Conservation (phyloP, 305 asterid genomes). For the Rubia balearica region DNA sequence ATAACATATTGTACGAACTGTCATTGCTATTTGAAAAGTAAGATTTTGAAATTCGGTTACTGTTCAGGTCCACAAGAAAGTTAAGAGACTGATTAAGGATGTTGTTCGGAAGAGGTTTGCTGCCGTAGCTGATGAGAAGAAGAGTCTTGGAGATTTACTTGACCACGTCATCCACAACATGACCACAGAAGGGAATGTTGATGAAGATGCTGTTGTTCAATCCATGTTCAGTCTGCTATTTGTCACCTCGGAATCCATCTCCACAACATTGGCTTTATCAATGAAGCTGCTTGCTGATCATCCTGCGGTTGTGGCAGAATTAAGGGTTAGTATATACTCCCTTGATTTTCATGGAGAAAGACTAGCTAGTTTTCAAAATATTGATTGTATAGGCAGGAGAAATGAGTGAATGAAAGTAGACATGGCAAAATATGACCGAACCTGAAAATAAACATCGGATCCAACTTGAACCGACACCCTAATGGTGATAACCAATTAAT, state of each 20-base stretch:
- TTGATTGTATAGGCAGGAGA: no score
- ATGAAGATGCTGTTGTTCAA: background rate
- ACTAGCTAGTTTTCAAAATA: no score
- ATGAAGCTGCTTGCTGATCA: background rate
- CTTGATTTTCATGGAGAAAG: no score
- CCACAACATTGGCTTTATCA: background rate
- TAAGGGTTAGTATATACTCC: background rate
- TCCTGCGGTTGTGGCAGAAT: background rate
- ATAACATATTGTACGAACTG: no score
- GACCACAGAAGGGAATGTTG: background rate
- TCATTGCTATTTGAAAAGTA: background rate
- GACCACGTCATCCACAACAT: background rate
- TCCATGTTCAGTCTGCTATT: background rate
- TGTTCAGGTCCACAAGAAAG: slow-evolving; percentile 41
- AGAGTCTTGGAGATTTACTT: background rate
- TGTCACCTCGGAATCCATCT: background rate
- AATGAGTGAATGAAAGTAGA: no score
- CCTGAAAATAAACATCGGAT: no score
- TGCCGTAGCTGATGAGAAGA: slow-evolving; percentile 16
- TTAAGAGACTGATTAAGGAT: slow-evolving; percentile 51
- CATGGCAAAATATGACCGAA: no score
- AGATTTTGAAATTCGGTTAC: background rate
- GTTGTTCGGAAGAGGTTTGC: slow-evolving; percentile 40
- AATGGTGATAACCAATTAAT: no score
- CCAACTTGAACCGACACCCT: no score